Base-by-base conservation (phyloP, 495 filamentous ascomycete species). In the Chaetomium tenue region DNA sequence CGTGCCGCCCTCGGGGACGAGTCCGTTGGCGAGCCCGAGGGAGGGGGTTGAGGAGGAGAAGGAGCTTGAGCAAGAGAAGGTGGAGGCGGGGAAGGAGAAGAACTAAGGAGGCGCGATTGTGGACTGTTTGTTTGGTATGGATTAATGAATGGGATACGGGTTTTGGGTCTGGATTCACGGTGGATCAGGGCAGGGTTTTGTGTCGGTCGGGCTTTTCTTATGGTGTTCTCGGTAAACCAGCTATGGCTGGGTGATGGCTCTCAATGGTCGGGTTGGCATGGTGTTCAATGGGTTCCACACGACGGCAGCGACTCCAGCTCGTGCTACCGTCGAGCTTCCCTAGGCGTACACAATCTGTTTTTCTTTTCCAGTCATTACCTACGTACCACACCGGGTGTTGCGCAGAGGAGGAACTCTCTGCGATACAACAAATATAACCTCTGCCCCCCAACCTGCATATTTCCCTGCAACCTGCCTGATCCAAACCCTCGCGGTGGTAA, bases 1-100 rank as follows among this genome's bases (percentile, higher is more conserved):
- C 39, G 58, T 37, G 59, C 61, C 58, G 56, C 61, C 39, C 18
- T 33, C 71, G 28, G 77, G 74, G 28, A 78, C 79, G 8, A 91
- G 87, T 68, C 88, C 89, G 22, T 71, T 91, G 40, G 82, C 79
- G 0, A 86, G 83, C 63, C 82, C 86, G 6, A 77, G 80, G 37
- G 81, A 84, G 48, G 65, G 65, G 57, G 40, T 61, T 20, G 60
- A 60, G 53, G 69, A 73, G 13, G 37, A 71, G 23, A 20, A 58
- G 59, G 53, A 64, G 47, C 25, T 42, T 18, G 46, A 39, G 53
- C 30, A 18, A 53, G 44, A 60, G 26, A 51, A 66, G 46, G 57
- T 20, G 48, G 57, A 47, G 44, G 16, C 16, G 1, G 44, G n/a
- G 60, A 33, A 25, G 40, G 47, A 44, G 2, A 44, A 20, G 46